phyloP scores from a whole-genome alignment of 805 yeast genomes.

The Candida nemodendra region DNA sequence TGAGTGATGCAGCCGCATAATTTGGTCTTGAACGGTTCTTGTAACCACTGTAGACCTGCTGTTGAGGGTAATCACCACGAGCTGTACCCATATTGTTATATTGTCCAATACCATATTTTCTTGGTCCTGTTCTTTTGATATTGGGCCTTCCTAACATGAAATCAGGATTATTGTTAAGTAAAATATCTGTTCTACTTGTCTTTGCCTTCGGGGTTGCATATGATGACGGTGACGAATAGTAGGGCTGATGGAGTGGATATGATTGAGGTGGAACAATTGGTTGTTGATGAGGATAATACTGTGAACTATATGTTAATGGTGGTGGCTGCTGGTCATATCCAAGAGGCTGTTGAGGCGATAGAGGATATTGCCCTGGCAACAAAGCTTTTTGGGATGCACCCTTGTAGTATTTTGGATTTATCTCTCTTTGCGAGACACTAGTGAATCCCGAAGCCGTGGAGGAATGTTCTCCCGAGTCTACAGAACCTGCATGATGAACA shows the following conservation, averaged over 20 bases:
- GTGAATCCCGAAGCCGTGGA: slow-evolving; percentile 63
- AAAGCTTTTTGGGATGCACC: slow-evolving; percentile 31
- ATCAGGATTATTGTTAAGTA: slow-evolving; percentile 50
- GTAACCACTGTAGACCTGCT: slow-evolving; percentile 18
- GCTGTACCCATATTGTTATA: slow-evolving; percentile 13
- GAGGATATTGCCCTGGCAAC: slow-evolving; percentile 22
- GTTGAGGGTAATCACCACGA: slow-evolving; percentile 18
- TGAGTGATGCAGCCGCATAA: slow-evolving; percentile 40
- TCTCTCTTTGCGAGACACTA: slow-evolving; percentile 74
- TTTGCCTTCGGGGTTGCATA: slow-evolving; percentile 14
- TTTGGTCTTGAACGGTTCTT: slow-evolving; percentile 29
- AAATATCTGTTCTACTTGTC: slow-evolving; percentile 37
- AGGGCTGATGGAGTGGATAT: slow-evolving; percentile 11
- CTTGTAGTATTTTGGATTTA: slow-evolving; percentile 55
- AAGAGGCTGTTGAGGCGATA: slow-evolving; percentile 13
- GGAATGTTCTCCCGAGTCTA: slow-evolving; percentile 17
- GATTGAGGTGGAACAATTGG: slow-evolving; percentile 17
- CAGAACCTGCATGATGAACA: slow-evolving; percentile 4
- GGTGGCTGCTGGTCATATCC: slow-evolving; percentile 9
- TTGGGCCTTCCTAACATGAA: slow-evolving; percentile 31
- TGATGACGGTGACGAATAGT: slow-evolving; percentile 11
- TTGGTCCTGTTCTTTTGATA: slow-evolving; percentile 17
- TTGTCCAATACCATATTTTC: slow-evolving; percentile 24
- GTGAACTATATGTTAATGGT: slow-evolving; percentile 24
- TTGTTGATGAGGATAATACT: slow-evolving; percentile 25